Evolutionary conservation across 1,284 basidiomycete species (phyloP), one percentile per base, ranked within the genome.

Genomic region (Pholiota adiposa): DNA sequence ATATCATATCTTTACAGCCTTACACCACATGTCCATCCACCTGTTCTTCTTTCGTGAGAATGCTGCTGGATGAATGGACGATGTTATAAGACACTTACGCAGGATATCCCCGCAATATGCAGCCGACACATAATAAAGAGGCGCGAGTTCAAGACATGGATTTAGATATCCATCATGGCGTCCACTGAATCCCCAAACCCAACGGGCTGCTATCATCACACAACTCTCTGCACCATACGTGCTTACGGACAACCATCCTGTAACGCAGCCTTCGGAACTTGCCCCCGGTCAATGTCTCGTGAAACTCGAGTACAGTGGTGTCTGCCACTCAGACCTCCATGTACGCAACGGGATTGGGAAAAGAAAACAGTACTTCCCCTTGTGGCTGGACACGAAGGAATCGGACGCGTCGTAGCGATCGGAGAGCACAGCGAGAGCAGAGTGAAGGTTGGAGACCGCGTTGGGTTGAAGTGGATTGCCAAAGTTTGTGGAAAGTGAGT

Each of bases 401-500:
- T 75, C n/a, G 74, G 74, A 0, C 66, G 75, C 38, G 77, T 93
- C 48, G 87, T 92, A 6, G 89, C 88, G 9, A 86, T 93, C 65
- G 90, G 83, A 11, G 78, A 82, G 33, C 76, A 83, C 59, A 83
- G 81, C 18, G 67, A 76, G 21, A 79, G 78, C n/a, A 64, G 75
- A 8, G 78, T 84, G 40, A 79, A 80, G 51, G 58, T 90, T 40
- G 86, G 88, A 18, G 86, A 90, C 66, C 75, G 84, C 23, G 91
- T 93, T 50, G 90, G 92, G 2, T 76, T 93, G 71, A 93, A 93
- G 68, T 89, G 87, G 85, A 75, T 89, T 59, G 88, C 85, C 9
- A 79, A 83, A 62, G 79, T 82, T 2, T 93, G 84, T 60, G 67
- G 84, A 65, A 77, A 79, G 74, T 79, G 53, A 31, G 69, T 61